phyloP scores from a whole-genome alignment of 208 protist species.

The Angomonas ambiguus region DNA sequence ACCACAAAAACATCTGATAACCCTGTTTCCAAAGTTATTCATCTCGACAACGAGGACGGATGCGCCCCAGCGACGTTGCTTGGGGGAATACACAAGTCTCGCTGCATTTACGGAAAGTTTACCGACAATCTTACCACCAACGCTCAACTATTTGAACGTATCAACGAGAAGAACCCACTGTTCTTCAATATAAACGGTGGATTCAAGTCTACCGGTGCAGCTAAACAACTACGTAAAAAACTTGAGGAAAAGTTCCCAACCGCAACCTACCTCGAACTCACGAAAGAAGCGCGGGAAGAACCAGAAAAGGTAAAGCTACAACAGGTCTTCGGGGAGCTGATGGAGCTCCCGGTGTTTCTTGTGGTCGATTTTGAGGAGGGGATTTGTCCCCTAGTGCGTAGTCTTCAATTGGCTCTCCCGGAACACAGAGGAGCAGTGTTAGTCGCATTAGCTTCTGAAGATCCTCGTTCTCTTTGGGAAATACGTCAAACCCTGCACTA shows the following conservation, averaged over 20 bases:
- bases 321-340: constrained; percentile 22
- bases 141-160: not conserved
- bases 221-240: constrained; percentile 19
- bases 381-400: constrained; percentile 43
- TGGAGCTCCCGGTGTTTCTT: constrained; percentile 44
- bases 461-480: not conserved
- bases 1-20: no score
- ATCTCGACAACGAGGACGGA: constrained; percentile 47
- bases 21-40: constrained; percentile 13
- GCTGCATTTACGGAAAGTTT: constrained; percentile 30
- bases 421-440: constrained; percentile 27
- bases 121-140: constrained; percentile 20
- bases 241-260: constrained; percentile 17
- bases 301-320: constrained; percentile 3
- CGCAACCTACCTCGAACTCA: constrained; percentile 22
- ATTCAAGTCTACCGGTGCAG: constrained; percentile 8
- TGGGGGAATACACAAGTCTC: constrained; percentile 5
- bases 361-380: constrained; percentile 37
- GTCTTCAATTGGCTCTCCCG: constrained; percentile 34
- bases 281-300: not conserved
- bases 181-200: constrained; percentile 48
- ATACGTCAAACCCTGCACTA: not conserved
- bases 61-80: constrained; percentile 37
- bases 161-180: constrained; percentile 17
- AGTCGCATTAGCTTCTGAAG: not conserved